Evolutionary conservation across 352 stramenopile species (phyloP), one percentile per base, ranked within the genome.

Genomic region (Pythium insidiosum): DNA sequence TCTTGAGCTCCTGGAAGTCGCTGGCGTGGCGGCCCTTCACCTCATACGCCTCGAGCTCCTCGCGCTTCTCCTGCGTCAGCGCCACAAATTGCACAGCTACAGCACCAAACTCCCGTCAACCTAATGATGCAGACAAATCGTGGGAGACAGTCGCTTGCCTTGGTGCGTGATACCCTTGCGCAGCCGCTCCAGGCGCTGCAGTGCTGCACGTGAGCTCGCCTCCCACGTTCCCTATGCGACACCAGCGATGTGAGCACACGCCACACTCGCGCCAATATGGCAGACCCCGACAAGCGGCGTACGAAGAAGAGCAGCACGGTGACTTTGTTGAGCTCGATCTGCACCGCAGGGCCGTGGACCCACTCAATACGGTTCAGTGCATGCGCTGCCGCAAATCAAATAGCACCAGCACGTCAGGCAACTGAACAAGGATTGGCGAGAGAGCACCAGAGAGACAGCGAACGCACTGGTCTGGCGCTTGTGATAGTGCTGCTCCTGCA

Each of bases 261-360:
- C 20, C 6, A 63, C 66, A n/a, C n/a, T n/a, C n/a, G n/a, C n/a
- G n/a, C n/a, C n/a, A n/a, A n/a, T n/a, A n/a, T n/a, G n/a, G n/a
- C n/a, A n/a, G n/a, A n/a, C n/a, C n/a, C n/a, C n/a, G n/a, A n/a
- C n/a, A n/a, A n/a, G n/a, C n/a, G n/a, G n/a, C n/a, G 25, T 67
- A 89, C 77, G 33, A 89, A 89, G 63, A 89, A 89, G n/a, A 89
- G 54, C 16, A 87, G 53, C 25, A 73, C 77, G 0, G 71, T 85
- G 33, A 87, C 62, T 58, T 75, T 76, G 57, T 85, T 80, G 43
- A 53, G 20, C 33, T 68, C 49, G 11, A 89, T 50, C 22, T 77
- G 52, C 19, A 87, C 38, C 0, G 57, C 46, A 12, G 56, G 25
- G n/a, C 73, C 73, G n/a, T 80, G 57, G 31, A 85, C 52, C 47